Conservation (phyloP, 208 protist species). For the Trypanosoma cruzi region DNA sequence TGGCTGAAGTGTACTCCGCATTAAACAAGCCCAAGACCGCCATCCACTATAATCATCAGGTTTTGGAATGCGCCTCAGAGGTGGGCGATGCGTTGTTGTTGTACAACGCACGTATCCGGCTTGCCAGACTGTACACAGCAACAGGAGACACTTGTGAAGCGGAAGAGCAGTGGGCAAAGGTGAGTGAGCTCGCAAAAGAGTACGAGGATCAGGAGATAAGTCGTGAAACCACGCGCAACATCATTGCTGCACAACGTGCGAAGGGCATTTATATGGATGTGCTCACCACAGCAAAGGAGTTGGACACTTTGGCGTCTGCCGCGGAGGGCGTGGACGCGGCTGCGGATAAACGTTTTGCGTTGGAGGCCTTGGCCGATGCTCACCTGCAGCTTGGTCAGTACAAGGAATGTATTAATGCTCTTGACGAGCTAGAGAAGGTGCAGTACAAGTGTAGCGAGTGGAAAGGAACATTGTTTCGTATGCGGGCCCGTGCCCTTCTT, state of each 20-base stretch:
- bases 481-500: constrained; percentile 77
- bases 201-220: constrained; percentile 87
- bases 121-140: constrained; percentile 76
- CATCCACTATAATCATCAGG: constrained; percentile 77
- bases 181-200: constrained; percentile 76
- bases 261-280: constrained; percentile 70
- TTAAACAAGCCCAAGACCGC: constrained; percentile 70
- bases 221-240: constrained; percentile 87
- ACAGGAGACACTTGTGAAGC: constrained; percentile 44
- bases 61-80: constrained; percentile 71
- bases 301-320: constrained; percentile 55
- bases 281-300: constrained; percentile 70
- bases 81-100: constrained; percentile 68
- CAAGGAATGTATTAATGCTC: constrained; percentile 65
- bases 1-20: constrained; percentile 78
- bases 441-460: constrained; percentile 79
- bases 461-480: constrained; percentile 58
- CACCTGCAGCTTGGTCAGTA: constrained; percentile 84
- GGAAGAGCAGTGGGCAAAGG: constrained; percentile 70
- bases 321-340: constrained; percentile 72
- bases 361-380: constrained; percentile 81
- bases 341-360: constrained; percentile 72
- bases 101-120: constrained; percentile 76
- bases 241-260: constrained; percentile 69
- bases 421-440: constrained; percentile 83